Evolutionary conservation across 768 basidiomycete species (phyloP).

Genomic region (Dentipellis fragilis): DNA sequence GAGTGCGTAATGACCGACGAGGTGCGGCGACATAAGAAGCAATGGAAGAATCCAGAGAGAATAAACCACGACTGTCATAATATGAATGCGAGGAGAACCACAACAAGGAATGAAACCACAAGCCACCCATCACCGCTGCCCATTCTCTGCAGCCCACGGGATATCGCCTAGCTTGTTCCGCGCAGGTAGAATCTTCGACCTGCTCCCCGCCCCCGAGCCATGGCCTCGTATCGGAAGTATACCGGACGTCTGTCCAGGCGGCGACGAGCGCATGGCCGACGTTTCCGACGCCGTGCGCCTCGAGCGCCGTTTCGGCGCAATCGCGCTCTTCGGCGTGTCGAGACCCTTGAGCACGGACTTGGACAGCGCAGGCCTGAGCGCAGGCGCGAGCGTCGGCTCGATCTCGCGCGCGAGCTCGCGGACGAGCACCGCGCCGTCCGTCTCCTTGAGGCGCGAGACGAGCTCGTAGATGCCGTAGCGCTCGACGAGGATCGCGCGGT

Average conservation of each 20-base stretch:
- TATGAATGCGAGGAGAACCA: neutral
- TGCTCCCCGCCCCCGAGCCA: conserved; percentile 23
- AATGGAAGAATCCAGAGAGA: neutral
- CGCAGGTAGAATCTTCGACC: conserved; percentile 19
- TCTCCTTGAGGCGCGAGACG: conserved; percentile 69
- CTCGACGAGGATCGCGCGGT: conserved; percentile 72
- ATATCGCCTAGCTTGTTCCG: conserved; percentile 56
- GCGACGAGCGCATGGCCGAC: conserved; percentile 24
- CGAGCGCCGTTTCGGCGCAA: conserved; percentile 21
- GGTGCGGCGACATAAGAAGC: neutral
- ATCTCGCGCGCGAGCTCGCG: conserved; percentile 84
- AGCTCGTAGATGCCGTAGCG: conserved; percentile 73
- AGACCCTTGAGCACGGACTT: conserved; percentile 22
- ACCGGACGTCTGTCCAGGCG: conserved; percentile 15
- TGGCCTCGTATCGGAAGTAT: conserved; percentile 15
- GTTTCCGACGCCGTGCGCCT: conserved; percentile 68
- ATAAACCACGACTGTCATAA: neutral
- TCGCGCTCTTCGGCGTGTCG: conserved; percentile 26
- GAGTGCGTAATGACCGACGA: neutral
- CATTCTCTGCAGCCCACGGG: conserved; percentile 30
- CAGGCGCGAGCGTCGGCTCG: conserved; percentile 66
- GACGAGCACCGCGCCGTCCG: conserved; percentile 87
- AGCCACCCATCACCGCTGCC: neutral
- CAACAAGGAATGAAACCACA: neutral
- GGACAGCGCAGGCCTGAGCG: conserved; percentile 41